phyloP scores from a whole-genome alignment of 1,284 basidiomycete species.

The Moesziomyces parantarcticus region DNA sequence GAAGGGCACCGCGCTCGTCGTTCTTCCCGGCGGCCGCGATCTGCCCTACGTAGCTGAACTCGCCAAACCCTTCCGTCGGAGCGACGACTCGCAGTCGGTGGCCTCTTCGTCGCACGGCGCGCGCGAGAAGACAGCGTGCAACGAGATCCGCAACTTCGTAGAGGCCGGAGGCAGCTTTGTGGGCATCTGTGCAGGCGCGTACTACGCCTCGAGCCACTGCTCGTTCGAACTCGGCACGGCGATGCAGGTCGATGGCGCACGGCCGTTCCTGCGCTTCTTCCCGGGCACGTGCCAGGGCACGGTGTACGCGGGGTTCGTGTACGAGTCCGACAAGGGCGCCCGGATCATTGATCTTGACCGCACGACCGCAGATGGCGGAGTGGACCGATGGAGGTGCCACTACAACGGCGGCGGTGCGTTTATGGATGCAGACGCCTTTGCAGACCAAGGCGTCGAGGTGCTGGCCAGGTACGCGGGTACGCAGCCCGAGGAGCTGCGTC shows the following conservation, averaged over 20 bases:
- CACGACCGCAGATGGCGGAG: conserved; percentile 5
- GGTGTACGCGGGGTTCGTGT: conserved; percentile 73
- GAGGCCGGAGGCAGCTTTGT: conserved; percentile 76
- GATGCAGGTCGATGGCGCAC: conserved; percentile 71
- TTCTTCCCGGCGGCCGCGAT: conserved; percentile 60
- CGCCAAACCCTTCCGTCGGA: conserved; percentile 17
- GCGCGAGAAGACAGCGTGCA: conserved; percentile 13
- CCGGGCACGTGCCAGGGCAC: conserved; percentile 73
- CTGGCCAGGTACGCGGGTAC: conserved; percentile 69
- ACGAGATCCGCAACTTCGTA: conserved; percentile 75
- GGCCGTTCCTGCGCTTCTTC: conserved; percentile 73
- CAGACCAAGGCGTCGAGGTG: conserved; percentile 61
- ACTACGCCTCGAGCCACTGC: conserved; percentile 71
- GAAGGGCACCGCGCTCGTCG: conserved; percentile 47
- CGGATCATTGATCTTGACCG: conserved; percentile 65
- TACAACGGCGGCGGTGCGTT: conserved; percentile 74
- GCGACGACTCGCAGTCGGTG: background rate
- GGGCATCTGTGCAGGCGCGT: conserved; percentile 76
- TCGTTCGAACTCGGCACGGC: conserved; percentile 71
- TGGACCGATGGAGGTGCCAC: conserved; percentile 65
- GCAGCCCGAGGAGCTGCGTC: conserved; percentile 30
- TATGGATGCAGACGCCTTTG: conserved; percentile 62
- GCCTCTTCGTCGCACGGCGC: conserved; percentile 1
- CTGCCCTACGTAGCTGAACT: conserved; percentile 56
- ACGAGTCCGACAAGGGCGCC: conserved; percentile 71